phyloP scores from a whole-genome alignment of 208 protist species.

The Vickermania ingenoplastis region DNA sequence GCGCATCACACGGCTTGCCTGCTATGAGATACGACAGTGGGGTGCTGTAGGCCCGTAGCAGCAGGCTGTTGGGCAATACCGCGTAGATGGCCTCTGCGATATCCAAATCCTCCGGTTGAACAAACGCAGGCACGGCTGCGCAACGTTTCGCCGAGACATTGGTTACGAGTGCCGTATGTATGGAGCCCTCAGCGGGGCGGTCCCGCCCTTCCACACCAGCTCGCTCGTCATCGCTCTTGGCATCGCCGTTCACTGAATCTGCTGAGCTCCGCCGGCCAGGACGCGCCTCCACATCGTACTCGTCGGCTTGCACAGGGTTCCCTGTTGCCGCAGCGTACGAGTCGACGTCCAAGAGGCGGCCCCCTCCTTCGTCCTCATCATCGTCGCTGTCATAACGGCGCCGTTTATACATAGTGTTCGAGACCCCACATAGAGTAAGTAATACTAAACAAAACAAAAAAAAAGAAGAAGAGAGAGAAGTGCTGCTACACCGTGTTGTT shows the following conservation, averaged over 20 bases:
- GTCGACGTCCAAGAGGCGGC: background rate
- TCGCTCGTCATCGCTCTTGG: conserved; percentile 2
- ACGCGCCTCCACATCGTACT: background rate
- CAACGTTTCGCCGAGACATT: background rate
- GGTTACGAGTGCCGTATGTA: background rate
- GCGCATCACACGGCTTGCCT: conserved; percentile 25
- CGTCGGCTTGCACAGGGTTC: conserved; percentile 5
- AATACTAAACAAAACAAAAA: background rate
- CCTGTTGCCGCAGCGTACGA: conserved; percentile 12
- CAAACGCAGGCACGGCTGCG: background rate
- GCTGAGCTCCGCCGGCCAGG: no score
- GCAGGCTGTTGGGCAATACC: conserved; percentile 19
- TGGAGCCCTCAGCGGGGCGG: background rate
- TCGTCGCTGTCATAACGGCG: conserved; percentile 66
- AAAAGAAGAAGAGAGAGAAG: conserved; percentile 2
- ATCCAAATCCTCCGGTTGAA: conserved; percentile 24
- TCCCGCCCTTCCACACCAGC: conserved; percentile 2
- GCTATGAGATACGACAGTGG: conserved; percentile 32
- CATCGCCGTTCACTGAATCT: conserved; percentile 3
- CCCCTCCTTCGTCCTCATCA: conserved; percentile 74
- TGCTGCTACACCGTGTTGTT: background rate
- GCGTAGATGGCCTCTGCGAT: conserved; percentile 2
- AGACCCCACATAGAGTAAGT: background rate
- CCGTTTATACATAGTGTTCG: no score
- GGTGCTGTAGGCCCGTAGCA: conserved; percentile 38